These are phyloP conservation scores for Saprolegnia parasitica DNA, from an alignment of 352 stramenopile genomes.

Conservation along the genomic window DNA sequence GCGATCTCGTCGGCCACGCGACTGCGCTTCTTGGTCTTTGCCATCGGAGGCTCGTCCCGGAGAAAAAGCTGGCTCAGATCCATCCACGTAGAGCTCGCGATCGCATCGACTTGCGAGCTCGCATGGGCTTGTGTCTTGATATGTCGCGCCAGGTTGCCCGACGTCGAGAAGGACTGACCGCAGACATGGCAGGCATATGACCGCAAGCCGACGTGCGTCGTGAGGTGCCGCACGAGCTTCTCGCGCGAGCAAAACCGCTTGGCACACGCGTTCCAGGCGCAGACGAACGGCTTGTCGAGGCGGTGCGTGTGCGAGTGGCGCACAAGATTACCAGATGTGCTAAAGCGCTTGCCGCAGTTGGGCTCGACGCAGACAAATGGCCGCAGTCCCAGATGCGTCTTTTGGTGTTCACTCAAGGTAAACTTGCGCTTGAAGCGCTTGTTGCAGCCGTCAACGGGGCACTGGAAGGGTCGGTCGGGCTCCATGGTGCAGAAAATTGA, in stretches of 20 bases:
- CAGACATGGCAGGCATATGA: background rate
- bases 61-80: background rate
- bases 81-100: background rate
- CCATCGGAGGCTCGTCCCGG: no score
- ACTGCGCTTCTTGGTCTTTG: no score
- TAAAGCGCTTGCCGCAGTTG: constrained; percentile 42
- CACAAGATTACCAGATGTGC: background rate
- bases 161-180: background rate
- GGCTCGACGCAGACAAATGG: background rate
- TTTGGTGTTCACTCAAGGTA: background rate
- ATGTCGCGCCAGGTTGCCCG: background rate
- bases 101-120: background rate
- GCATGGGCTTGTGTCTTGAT: background rate
- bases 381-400: background rate
- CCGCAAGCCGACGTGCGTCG: background rate
- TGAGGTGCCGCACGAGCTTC: background rate
- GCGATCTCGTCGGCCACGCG: no score
- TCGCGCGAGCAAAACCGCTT: background rate
- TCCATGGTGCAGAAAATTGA: background rate
- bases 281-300: background rate
- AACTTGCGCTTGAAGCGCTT: background rate
- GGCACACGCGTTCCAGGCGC: background rate
- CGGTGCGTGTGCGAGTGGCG: background rate
- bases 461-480: background rate
- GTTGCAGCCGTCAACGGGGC: background rate